Base-by-base conservation (phyloP, 331 rosid genomes). In the Erythrophleum ivorense region DNA sequence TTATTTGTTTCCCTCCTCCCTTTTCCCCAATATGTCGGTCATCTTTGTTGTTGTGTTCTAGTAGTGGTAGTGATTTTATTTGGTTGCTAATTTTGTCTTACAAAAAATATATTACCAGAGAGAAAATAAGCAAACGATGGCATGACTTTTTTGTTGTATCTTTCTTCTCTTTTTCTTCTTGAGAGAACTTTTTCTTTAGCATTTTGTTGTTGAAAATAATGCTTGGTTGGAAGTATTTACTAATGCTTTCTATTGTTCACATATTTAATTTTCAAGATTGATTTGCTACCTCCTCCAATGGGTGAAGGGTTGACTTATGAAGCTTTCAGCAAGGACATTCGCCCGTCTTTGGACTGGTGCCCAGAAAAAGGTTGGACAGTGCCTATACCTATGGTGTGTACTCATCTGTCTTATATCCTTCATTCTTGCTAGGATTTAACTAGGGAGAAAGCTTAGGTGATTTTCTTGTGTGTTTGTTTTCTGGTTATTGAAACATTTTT, bases 221-320 rank as follows among this genome's bases (percentile, higher is more conserved):
- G 41, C 33, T 54, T 34, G n/a, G n/a, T n/a, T n/a, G n/a, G n/a
- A n/a, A n/a, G n/a, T n/a, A 45, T 80, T 79, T 49, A 9, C 55
- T 66, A 55, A 36, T 63, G 29, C 38, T 43, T 21, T 69, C 14
- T 69, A 10, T 45, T 21, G 24, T 53, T 41, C 40, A 50, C 8
- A 3, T 78, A 43, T 68, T 63, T 55, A 24, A 48, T 53, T 59
- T 88, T 84, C 78, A 79, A 93, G 99, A 52, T 95, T 68, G 89
- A 85, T 73, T 87, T 95, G 89, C 88, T 82, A 4, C 91, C 92
- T 63, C 91, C 85, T 85, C 99, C 99, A 40, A 18, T 67, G 65
- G 99, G 99, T 85, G 99, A 95, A 89, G 98, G 97, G 78, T 84
- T 70, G 64, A 33, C 88, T 12, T 83, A 95, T 31, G 88, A 78